A percentile compares a stretch with the other conserved stretches of the same genome.
Conservation (phyloP, 495 filamentous ascomycete species). For the Entonaema liquescens region DNA sequence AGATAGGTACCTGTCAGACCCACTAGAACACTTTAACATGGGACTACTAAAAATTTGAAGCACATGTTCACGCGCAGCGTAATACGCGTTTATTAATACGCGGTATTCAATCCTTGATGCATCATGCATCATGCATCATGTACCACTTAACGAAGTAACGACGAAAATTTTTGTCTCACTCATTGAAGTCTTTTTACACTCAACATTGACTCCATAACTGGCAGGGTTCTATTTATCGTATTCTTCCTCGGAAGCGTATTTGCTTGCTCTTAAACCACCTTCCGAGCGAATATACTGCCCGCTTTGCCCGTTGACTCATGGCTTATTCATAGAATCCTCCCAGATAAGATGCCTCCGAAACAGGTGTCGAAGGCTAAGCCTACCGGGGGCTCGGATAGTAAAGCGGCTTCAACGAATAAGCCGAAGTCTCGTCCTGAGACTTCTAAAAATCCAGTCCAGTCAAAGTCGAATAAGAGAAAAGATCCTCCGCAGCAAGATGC, state of each 20-base stretch:
- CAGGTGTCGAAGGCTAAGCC: slow-evolving; percentile 21
- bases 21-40: background rate
- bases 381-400: background rate
- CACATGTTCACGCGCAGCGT: background rate
- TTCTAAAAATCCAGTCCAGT: slow-evolving; percentile 12
- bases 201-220: background rate
- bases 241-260: background rate
- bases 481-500: slow-evolving; percentile 27
- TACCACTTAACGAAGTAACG: background rate
- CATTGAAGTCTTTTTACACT: background rate
- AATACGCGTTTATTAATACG: slow-evolving; percentile 3
- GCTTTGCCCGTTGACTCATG: slow-evolving; percentile 5
- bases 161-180: background rate
- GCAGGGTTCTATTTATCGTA: background rate
- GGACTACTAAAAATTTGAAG: background rate
- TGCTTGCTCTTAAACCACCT: background rate
- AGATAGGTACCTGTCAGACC: background rate
- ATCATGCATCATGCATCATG: background rate
- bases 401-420: slow-evolving; percentile 11
- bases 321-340: background rate
- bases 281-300: background rate
- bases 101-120: background rate
- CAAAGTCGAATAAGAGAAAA: slow-evolving; percentile 40
- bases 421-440: background rate
- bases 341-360: slow-evolving; percentile 39